Evolutionary conservation across 2,329 filamentous ascomycete genomes (phyloP), one percentile per base, ranked within the genome.

Genomic region (Microascus cirrosus): DNA sequence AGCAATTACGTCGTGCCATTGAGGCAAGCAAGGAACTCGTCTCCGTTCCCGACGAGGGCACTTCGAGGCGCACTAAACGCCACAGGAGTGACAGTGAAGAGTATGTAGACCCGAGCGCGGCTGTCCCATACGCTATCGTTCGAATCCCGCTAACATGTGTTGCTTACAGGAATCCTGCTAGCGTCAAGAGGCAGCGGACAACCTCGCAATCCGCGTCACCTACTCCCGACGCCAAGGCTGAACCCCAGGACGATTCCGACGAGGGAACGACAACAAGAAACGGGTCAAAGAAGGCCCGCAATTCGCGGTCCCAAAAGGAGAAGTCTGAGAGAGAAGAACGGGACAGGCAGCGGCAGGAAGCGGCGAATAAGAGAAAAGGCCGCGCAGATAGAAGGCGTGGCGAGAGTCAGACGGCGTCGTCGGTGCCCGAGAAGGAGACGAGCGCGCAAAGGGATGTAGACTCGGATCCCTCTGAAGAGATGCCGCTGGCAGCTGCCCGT

Each of bases 21-120:
- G 93, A 97, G 70, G 92, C 95, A 61, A 99, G 94, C 75, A 96
- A 92, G 73, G 86, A 89, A 67, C 90, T 95, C 51, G 84, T 80
- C 54, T 71, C 76, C 13, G 76, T 77, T 12, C 71, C 77, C 36
- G 68, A 69, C 13, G 84, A 86, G 39, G 77, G 78, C 56, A 75
- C 75, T 45, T 79, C 74, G 1, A 60, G 59, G 56, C 84, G 89
- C 66, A 80, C 83, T 25, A 99, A 99, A 74, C 80, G 94, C 66
- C 86, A 85, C 61, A 83, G 93, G 61, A 95, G 94, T 66, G 90
- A 94, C 61, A 96, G 90, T 67, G 91, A 96, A 80, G 90, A 95
- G 93, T 97, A 79, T 73, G 90, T 83, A 34, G 54, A 50, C 11
- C 20, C 20, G 22, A 50, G 20, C 45, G 22, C 20, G 11, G n/a